Evolutionary conservation across 2,329 filamentous ascomycete species (phyloP).

Genomic region (Cladophialophora bantiana): DNA sequence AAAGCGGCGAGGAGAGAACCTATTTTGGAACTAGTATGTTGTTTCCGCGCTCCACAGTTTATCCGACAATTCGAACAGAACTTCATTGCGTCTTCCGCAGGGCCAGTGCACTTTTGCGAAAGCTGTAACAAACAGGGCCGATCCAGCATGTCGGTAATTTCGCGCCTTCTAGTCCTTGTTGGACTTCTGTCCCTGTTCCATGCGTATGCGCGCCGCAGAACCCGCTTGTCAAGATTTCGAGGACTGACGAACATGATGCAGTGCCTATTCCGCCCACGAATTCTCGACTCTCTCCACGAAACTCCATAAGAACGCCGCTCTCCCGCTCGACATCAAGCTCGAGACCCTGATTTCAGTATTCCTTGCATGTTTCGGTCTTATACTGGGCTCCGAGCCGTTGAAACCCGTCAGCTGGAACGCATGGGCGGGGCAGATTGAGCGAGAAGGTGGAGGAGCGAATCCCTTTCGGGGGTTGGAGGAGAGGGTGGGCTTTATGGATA

Average conservation of each 20-base stretch:
- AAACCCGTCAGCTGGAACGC: constrained; percentile 87
- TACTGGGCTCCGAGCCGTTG: constrained; percentile 76
- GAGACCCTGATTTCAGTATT: constrained; percentile 84
- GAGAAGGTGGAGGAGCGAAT: constrained; percentile 74
- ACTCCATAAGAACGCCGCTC: constrained; percentile 44
- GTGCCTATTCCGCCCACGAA: constrained; percentile 96
- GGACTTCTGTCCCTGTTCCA: constrained; percentile 83
- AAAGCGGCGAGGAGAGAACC: background rate
- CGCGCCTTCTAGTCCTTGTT: constrained; percentile 72
- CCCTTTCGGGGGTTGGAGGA: constrained; percentile 82
- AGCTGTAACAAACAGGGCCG: background rate
- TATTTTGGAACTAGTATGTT: background rate
- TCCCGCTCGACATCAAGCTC: constrained; percentile 85
- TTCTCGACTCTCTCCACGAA: constrained; percentile 70
- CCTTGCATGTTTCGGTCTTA: constrained; percentile 81
- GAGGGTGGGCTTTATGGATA: constrained; percentile 84
- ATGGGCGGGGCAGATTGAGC: constrained; percentile 75
- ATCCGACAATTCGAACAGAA: background rate
- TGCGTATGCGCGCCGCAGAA: constrained; percentile 68
- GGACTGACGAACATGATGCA: constrained; percentile 49
- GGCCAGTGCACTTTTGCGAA: background rate
- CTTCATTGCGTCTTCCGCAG: background rate
- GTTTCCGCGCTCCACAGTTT: background rate
- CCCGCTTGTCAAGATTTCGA: background rate
- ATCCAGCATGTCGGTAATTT: constrained; percentile 71